Conservation (phyloP, 2,329 filamentous ascomycete genomes). For the Arthroderma sp. region DNA sequence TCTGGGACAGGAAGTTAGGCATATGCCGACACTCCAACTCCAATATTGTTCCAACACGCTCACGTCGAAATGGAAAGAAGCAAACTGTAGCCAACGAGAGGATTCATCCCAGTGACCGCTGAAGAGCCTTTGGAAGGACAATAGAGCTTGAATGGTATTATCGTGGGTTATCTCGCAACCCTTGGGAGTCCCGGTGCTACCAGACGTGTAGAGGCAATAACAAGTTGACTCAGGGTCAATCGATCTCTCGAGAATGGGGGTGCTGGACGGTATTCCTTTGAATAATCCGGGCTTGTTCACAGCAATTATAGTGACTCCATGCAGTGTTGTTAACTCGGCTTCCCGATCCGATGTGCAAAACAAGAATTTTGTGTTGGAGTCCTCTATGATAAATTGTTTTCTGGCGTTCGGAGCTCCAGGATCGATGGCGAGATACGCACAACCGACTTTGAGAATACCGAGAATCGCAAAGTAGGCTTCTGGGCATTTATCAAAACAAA, state of each 20-base stretch:
- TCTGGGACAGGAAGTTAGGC: constrained; percentile 65
- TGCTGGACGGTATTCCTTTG: constrained; percentile 22
- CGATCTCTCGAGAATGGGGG: constrained; percentile 21
- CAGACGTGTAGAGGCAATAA: constrained; percentile 79
- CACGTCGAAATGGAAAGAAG: constrained; percentile 88
- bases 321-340: constrained; percentile 23
- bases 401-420: constrained; percentile 56
- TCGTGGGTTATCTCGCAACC: constrained; percentile 80
- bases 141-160: constrained; percentile 79
- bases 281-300: constrained; percentile 31
- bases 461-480: constrained; percentile 73
- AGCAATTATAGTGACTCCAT: constrained; percentile 31
- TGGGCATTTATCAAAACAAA: constrained; percentile 75
- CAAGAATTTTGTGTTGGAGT: constrained; percentile 54
- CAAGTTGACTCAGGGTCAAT: constrained; percentile 45
- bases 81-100: constrained; percentile 84
- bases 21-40: constrained; percentile 86
- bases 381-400: constrained; percentile 64
- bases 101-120: constrained; percentile 54
- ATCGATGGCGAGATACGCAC: constrained; percentile 69
- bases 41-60: constrained; percentile 89
- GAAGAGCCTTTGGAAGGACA: constrained; percentile 72
- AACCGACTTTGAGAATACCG: constrained; percentile 70
- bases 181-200: constrained; percentile 75
- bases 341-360: constrained; percentile 42